Base-by-base conservation (phyloP, 78 protist genomes). In the Tieghemostelium lacteum region DNA sequence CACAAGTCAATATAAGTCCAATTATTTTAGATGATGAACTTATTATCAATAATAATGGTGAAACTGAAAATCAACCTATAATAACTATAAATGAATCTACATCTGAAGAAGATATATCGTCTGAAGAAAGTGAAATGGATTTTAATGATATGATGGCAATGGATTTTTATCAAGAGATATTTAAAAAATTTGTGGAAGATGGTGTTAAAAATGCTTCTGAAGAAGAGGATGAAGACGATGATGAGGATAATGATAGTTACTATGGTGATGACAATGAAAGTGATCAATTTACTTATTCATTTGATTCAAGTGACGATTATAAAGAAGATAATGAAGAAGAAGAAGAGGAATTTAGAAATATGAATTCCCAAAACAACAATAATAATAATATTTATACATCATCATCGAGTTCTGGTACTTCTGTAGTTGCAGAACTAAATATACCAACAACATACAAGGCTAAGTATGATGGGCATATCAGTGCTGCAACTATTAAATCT, bases 401-500 rank as follows among this genome's bases (percentile, higher is more conserved):
- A 14, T 45, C 52, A 45, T 45, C 10, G 52, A n/a, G n/a, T n/a
- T n/a, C n/a, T n/a, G n/a, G n/a, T n/a, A n/a, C n/a, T n/a, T n/a
- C n/a, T n/a, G n/a, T n/a, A n/a, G n/a, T n/a, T n/a, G 52, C 6
- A 6, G 52, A 10, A 45, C 10, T 45, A 45, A 10, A 29, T 17
- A 12, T 69, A 19, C 54, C 72, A 26, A 80, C 55, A 39, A 40
- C 91, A 12, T 83, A 54, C 16, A 65, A 49, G 58, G 64, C 62
- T 33, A 42, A 42, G 2, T 88, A 66, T 69, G 28, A 50, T 31
- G 94, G 94, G 7, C 94, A 88, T 58, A 33, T 57, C 4, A 60
- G 87, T 28, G n/a, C 16, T 26, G 65, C 22, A 52, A 92, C 95
- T 4, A 92, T 92, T 22, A 92, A 92, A 63, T 72, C 87, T 14